phyloP scores from a whole-genome alignment of 2,329 filamentous ascomycete species.

The Cadophora malorum region DNA sequence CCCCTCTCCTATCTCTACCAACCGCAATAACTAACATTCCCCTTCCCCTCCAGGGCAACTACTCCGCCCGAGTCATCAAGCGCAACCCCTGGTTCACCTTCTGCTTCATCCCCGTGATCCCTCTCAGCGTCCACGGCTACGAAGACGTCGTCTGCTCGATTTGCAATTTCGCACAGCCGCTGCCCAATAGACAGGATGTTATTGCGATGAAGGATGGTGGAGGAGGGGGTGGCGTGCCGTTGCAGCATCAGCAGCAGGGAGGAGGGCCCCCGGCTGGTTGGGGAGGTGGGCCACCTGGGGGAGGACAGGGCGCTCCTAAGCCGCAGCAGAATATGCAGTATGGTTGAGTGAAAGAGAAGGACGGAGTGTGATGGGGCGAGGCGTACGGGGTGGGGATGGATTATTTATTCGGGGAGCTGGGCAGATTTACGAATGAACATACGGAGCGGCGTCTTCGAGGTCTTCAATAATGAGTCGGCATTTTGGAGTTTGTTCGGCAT shows the following conservation, averaged over 20 bases:
- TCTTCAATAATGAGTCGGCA: no score
- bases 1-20: no score
- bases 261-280: slow-evolving; percentile 38
- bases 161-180: slow-evolving; percentile 76
- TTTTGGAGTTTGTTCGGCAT: background rate
- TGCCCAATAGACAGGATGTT: slow-evolving; percentile 51
- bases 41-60: slow-evolving; percentile 56
- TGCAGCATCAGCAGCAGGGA: slow-evolving; percentile 38
- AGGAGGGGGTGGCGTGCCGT: slow-evolving; percentile 38
- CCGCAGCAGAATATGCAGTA: slow-evolving; percentile 44
- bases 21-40: background rate
- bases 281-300: slow-evolving; percentile 36
- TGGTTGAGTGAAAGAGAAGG: slow-evolving; percentile 27
- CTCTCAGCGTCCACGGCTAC: slow-evolving; percentile 71
- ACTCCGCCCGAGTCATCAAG: slow-evolving; percentile 65
- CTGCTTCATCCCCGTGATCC: slow-evolving; percentile 77
- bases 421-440: background rate
- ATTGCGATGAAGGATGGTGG: slow-evolving; percentile 38
- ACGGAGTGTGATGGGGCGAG: no score
- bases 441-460: background rate
- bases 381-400: background rate
- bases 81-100: slow-evolving; percentile 78
- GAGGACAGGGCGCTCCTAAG: slow-evolving; percentile 32
- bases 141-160: slow-evolving; percentile 75
- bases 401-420: background rate